A percentile compares a stretch with the other conserved stretches of the same genome.
phyloP scores from a whole-genome alignment of 768 basidiomycete genomes.

The Fomitopsis serialis region DNA sequence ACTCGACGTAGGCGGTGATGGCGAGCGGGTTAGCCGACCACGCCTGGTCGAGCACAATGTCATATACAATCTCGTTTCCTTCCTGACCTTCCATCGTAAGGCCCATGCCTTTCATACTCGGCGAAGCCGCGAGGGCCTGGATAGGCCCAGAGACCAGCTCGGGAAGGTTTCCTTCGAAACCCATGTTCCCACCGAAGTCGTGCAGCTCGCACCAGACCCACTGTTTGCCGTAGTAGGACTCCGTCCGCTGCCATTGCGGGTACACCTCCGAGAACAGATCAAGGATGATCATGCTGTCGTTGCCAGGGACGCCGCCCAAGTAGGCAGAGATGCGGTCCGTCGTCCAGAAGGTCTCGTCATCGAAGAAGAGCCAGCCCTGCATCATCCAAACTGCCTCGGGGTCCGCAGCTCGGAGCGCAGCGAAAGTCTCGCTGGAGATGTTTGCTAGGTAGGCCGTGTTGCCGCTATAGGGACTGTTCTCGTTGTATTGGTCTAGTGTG shows the following conservation, averaged over 20 bases:
- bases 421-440: conserved; percentile 28
- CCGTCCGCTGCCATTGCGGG: conserved; percentile 38
- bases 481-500: conserved; percentile 40
- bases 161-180: conserved; percentile 30
- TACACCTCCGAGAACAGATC: conserved; percentile 34
- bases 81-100: conserved; percentile 35
- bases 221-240: conserved; percentile 31
- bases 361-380: conserved; percentile 39
- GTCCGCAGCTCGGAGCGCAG: conserved; percentile 32
- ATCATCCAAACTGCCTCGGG: conserved; percentile 36
- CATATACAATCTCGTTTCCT: conserved; percentile 37
- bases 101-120: conserved; percentile 33
- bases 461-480: conserved; percentile 31
- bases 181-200: conserved; percentile 33
- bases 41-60: conserved; percentile 34
- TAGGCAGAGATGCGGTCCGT: conserved; percentile 33
- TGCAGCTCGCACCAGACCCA: conserved; percentile 40
- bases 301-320: conserved; percentile 30
- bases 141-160: conserved; percentile 29
- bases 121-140: conserved; percentile 23
- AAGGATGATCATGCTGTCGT: conserved; percentile 35
- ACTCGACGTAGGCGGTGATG: conserved; percentile 24
- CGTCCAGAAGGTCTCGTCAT: conserved; percentile 31
- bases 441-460: conserved; percentile 27
- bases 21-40: conserved; percentile 31